phyloP scores from a whole-genome alignment of 441 rosid genomes.

The Gossypium lobatum region DNA sequence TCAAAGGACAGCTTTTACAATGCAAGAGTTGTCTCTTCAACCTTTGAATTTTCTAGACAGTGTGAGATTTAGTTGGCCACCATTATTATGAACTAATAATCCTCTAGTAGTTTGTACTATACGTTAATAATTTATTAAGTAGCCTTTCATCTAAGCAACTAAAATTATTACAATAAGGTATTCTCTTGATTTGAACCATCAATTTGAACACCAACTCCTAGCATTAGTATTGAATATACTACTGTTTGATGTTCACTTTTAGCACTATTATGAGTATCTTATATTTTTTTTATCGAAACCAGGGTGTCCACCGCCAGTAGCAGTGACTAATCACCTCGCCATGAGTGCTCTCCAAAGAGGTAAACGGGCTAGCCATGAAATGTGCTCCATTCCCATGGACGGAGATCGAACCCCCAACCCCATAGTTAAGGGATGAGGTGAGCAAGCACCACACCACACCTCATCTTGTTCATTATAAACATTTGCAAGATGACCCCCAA shows the following conservation, averaged over 20 bases:
- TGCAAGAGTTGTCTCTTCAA: neutral
- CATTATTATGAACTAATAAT: neutral
- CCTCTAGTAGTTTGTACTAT: neutral
- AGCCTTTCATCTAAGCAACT: neutral
- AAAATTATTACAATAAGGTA: neutral
- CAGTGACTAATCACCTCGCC: too few relatives aligned
- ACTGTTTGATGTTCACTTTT: neutral
- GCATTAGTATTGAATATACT: neutral
- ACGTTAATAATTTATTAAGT: neutral
- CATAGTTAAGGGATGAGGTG: too few relatives aligned
- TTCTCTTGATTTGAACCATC: neutral
- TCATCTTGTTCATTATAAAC: too few relatives aligned
- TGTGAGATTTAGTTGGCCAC: neutral
- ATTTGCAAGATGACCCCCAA: neutral
- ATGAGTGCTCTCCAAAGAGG: too few relatives aligned
- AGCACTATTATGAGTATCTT: neutral
- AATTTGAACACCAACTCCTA: neutral
- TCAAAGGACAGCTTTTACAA: neutral
- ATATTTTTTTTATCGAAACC: too few relatives aligned
- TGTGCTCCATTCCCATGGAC: too few relatives aligned
- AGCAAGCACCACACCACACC: too few relatives aligned
- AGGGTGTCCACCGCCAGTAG: too few relatives aligned
- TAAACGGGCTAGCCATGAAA: too few relatives aligned
- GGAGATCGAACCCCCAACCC: too few relatives aligned
- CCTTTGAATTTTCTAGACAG: neutral